Conservation (phyloP, 2,329 filamentous ascomycete species). For the Curvularia lunata region DNA sequence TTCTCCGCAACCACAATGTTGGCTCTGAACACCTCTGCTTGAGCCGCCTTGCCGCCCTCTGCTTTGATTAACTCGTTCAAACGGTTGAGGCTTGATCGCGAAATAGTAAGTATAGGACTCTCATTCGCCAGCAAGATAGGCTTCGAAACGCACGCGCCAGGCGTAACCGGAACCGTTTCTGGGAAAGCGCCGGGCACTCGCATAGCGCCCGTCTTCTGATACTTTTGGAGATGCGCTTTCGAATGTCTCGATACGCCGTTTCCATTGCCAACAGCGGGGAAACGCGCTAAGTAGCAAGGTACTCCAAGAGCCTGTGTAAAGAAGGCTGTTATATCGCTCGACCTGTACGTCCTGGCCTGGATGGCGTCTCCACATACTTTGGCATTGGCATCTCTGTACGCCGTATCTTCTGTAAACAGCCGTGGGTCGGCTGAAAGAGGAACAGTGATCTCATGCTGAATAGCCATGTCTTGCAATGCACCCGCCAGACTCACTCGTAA, state of each 20-base stretch:
- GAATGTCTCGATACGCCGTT: constrained; percentile 67
- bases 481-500: constrained; percentile 66
- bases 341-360: constrained; percentile 72
- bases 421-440: constrained; percentile 73
- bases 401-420: constrained; percentile 55
- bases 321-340: constrained; percentile 70
- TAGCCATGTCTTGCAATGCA: constrained; percentile 38
- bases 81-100: constrained; percentile 76
- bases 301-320: constrained; percentile 78
- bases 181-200: constrained; percentile 63
- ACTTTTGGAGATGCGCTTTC: constrained; percentile 71
- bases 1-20: constrained; percentile 76
- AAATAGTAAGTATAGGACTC: constrained; percentile 87
- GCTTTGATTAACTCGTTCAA: constrained; percentile 75
- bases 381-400: constrained; percentile 59
- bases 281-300: constrained; percentile 82
- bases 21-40: constrained; percentile 80
- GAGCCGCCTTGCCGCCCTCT: constrained; percentile 68
- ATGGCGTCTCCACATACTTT: constrained; percentile 85
- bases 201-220: constrained; percentile 32
- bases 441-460: constrained; percentile 47
- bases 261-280: constrained; percentile 66
- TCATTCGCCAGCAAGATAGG: constrained; percentile 88
- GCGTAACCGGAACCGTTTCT: constrained; percentile 47
- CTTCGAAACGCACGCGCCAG: constrained; percentile 59